Evolutionary conservation across 2,329 filamentous ascomycete genomes (phyloP).

Genomic region (Neofusicoccum sp.): DNA sequence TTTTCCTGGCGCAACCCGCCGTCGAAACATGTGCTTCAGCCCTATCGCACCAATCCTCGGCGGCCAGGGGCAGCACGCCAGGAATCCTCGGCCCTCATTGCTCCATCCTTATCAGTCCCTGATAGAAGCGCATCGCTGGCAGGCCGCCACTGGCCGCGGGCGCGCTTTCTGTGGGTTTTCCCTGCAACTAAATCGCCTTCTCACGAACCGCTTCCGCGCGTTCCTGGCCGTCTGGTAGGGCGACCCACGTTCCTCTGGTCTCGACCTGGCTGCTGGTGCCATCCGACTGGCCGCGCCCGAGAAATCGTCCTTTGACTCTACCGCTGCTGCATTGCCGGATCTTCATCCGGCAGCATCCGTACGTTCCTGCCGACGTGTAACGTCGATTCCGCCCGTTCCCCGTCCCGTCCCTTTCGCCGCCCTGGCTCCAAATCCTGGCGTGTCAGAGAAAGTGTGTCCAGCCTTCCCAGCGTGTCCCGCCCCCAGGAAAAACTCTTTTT

Average conservation of each 20-base stretch:
- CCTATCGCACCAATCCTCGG: conserved; percentile 12
- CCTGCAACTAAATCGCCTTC: not conserved
- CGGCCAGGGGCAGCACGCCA: not conserved
- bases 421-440: not conserved
- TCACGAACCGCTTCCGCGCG: not conserved
- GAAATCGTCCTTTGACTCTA: not conserved
- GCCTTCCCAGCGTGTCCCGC: not conserved
- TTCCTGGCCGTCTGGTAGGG: conserved; percentile 12
- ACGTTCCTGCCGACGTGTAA: not conserved
- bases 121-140: not conserved
- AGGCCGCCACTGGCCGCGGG: not conserved
- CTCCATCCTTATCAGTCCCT: conserved; percentile 1
- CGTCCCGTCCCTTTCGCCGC: not conserved
- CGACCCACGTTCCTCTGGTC: not conserved
- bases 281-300: not conserved
- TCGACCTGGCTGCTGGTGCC: not conserved
- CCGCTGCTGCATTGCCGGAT: conserved; percentile 5
- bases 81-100: not conserved
- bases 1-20: not conserved
- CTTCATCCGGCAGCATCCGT: not conserved
- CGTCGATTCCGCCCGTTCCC: not conserved
- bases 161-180: not conserved
- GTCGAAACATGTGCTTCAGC: conserved; percentile 7
- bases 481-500: not conserved
- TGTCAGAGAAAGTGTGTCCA: not conserved